Base-by-base conservation (phyloP, 2,329 filamentous ascomycete species). In the Claviceps sp. region DNA sequence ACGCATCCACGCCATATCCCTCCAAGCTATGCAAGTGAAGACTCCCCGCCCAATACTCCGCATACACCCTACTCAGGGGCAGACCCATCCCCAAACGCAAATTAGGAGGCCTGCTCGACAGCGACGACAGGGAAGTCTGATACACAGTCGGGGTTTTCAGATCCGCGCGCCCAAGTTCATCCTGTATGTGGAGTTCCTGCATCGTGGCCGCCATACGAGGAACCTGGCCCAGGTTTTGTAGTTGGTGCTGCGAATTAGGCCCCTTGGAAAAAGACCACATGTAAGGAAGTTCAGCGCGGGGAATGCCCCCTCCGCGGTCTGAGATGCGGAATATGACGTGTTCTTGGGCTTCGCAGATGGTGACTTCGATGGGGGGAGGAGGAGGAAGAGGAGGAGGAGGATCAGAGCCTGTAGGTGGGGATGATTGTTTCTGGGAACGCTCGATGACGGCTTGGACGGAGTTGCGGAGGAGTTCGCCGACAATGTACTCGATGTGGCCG, bases 221-320 rank as follows among this genome's bases (percentile, higher is more conserved):
- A 2, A 98, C 91, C 57, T 85, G 82, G 11, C 80, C 81, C 8
- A 98, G 77, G 64, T 96, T 97, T 60, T 87, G 75, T n/a, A 97
- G 76, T 4, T 88, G 81, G 55, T 81, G 78, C 58, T 84, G 76
- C 54, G 82, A 86, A 38, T 88, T 81, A 2, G 90, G 88, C 0
- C 91, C 91, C 69, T 97, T 97, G 68, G 84, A 89, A 66, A 98
- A 98, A 26, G 89, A 95, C 93, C 94, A 98, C 5, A 98, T 76
- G 64, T 94, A 86, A 0, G 91, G 90, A 22, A 96, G 72, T 54
- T 91, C 81, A 44, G 93, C 87, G 48, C 83, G 81, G 1, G 89
- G 84, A 51, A 98, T 88, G 38, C 94, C 93, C 55, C 94, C 93
- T 48, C 91, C 93, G 65, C 89, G 89, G 64, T 98, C 94, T 0